Evolutionary conservation across 2,329 filamentous ascomycete genomes (phyloP), one percentile per base, ranked within the genome.

Genomic region (Furcasterigmium sp.): DNA sequence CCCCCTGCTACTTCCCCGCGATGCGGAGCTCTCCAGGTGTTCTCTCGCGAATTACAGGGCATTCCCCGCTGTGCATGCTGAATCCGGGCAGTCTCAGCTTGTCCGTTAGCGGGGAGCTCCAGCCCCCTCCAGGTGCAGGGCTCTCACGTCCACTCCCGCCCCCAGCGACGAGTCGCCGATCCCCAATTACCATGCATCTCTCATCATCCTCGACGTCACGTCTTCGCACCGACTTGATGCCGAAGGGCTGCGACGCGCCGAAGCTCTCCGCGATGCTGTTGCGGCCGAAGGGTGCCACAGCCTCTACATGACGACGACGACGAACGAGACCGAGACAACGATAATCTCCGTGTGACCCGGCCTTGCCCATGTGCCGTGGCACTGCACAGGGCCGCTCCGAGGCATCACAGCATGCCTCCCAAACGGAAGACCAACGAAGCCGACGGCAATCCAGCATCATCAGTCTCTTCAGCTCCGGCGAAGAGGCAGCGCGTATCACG

Each of bases 401-500:
- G n/a, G n/a, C n/a, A n/a, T n/a, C n/a, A 35, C 18, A 57, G 45
- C 34, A 71, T 71, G 68, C 60, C 68, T 41, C 57, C 62, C 34
- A 69, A 65, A 55, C 62, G 61, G 42, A 63, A 59, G 45, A 39
- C 46, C 25, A 55, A 53, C 56, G 63, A 57, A 46, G 43, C 44
- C 41, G 41, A 48, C 39, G 46, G 43, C 48, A 54, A 47, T 38
- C 46, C 51, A 48, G 46, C 52, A 29, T 42, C 57, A 35, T 43
- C 50, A 15, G 44, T 55, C 38, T 48, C 53, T 23, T 52, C 56
- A 20, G 51, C 58, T 30, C 64, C 64, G 26, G 29, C 38, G 50
- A 85, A 84, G 60, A 72, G 81, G 32, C 80, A 82, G 52, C 70
- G 82, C 46, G 82, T 85, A 8, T 85, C 82, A 21, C 70, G 82